Evolutionary conservation across 2,329 filamentous ascomycete genomes (phyloP).

Genomic region (Pseudogymnoascus sp.): DNA sequence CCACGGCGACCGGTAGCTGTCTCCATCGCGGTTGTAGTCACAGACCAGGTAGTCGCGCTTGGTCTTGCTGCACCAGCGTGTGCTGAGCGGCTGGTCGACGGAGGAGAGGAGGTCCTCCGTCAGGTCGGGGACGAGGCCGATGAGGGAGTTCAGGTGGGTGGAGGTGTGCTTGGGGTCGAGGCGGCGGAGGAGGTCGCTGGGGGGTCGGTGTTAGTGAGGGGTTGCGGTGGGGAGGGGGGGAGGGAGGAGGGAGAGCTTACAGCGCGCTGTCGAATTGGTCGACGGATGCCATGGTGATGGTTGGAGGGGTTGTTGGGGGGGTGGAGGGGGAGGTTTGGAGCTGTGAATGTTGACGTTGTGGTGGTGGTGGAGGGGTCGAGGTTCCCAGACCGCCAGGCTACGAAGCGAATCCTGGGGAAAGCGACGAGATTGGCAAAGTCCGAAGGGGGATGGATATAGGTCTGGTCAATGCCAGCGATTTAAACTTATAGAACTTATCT

Average conservation of each 20-base stretch:
- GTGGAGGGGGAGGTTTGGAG: conserved; percentile 7
- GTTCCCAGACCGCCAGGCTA: conserved; percentile 9
- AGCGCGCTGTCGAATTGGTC: conserved; percentile 29
- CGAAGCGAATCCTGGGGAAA: conserved; percentile 1
- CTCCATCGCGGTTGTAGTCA: conserved; percentile 98
- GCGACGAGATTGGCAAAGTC: neutral
- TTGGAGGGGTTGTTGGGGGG: neutral
- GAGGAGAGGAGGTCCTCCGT: conserved; percentile 97
- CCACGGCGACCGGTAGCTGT: conserved; percentile 98
- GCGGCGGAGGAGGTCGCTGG: conserved; percentile 92
- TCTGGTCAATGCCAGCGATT: neutral
- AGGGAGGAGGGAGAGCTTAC: conserved; percentile 18
- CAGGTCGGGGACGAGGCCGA: conserved; percentile 78
- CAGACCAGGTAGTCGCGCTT: conserved; percentile 95
- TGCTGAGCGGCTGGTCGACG: conserved; percentile 87
- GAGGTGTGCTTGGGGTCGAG: conserved; percentile 91
- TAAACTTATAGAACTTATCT: neutral
- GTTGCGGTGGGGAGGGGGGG: neutral
- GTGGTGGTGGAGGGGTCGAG: conserved; percentile 17
- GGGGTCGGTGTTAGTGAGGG: conserved; percentile 4
- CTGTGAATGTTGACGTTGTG: neutral
- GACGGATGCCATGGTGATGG: conserved; percentile 24
- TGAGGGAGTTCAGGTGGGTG: conserved; percentile 79
- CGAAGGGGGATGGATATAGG: neutral
- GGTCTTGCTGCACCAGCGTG: conserved; percentile 77